phyloP scores from a whole-genome alignment of 495 filamentous ascomycete species.

The Penicillium angulare region DNA sequence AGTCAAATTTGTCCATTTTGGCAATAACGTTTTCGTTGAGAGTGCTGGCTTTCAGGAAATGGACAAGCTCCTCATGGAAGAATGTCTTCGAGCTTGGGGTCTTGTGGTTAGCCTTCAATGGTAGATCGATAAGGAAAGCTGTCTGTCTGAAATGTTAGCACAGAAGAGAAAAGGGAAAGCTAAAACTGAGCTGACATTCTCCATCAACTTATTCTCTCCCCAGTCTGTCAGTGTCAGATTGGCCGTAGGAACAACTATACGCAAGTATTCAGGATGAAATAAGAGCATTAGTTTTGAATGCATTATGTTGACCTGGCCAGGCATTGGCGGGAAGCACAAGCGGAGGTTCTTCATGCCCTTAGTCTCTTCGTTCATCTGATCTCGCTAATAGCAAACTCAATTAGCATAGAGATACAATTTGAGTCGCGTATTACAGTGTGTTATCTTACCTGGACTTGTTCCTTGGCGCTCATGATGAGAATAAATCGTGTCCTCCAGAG shows the following conservation, averaged over 20 bases:
- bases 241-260: slow-evolving; percentile 76
- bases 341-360: slow-evolving; percentile 53
- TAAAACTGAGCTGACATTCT: slow-evolving; percentile 56
- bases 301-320: slow-evolving; percentile 66
- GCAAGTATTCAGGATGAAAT: slow-evolving; percentile 64
- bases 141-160: slow-evolving; percentile 37
- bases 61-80: slow-evolving; percentile 69
- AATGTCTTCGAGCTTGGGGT: slow-evolving; percentile 47
- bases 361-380: slow-evolving; percentile 39
- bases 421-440: neutral
- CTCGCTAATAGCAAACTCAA: neutral
- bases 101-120: slow-evolving; percentile 39
- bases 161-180: neutral
- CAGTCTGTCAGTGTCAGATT: slow-evolving; percentile 82
- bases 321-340: slow-evolving; percentile 79
- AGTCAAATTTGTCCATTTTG: slow-evolving; percentile 71
- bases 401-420: neutral
- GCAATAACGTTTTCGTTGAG: slow-evolving; percentile 58
- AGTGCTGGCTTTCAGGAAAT: slow-evolving; percentile 68
- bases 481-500: slow-evolving; percentile 53
- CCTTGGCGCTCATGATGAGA: slow-evolving; percentile 68
- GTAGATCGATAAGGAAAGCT: slow-evolving; percentile 84
- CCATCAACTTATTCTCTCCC: slow-evolving; percentile 77
- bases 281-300: slow-evolving; percentile 88
- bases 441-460: slow-evolving; percentile 29